Conservation (phyloP, 2,329 filamentous ascomycete species). For the Botrytis hyacinthi region DNA sequence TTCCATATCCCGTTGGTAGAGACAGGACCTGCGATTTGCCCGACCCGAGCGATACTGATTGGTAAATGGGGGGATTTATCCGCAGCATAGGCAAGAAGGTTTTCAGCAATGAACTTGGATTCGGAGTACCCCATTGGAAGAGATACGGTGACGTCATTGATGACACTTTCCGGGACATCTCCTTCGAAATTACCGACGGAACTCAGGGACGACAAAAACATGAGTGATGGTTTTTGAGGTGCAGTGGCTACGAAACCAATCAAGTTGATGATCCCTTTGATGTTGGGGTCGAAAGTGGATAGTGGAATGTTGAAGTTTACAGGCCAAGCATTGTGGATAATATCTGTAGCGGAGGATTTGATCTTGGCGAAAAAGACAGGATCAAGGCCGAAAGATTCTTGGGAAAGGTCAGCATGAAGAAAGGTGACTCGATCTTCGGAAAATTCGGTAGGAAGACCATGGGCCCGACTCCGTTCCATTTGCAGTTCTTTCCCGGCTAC, state of each 20-base stretch:
- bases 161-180: conserved; percentile 28
- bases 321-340: conserved; percentile 38
- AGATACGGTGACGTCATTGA: not conserved
- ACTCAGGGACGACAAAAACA: conserved; percentile 36
- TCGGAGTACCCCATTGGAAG: conserved; percentile 34
- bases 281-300: conserved; percentile 39
- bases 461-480: conserved; percentile 21
- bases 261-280: conserved; percentile 42
- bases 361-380: not conserved
- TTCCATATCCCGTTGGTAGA: not conserved
- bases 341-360: conserved; percentile 24
- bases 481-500: conserved; percentile 11
- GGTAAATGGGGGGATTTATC: conserved; percentile 34
- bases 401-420: conserved; percentile 48
- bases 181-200: conserved; percentile 23
- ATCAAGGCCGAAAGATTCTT: conserved; percentile 48
- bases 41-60: conserved; percentile 46
- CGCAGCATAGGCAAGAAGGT: conserved; percentile 45
- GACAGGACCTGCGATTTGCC: conserved; percentile 46
- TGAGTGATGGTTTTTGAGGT: conserved; percentile 20
- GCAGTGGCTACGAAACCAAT: conserved; percentile 28
- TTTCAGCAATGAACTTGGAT: conserved; percentile 32
- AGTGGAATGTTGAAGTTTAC: conserved; percentile 42
- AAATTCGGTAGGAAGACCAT: not conserved
- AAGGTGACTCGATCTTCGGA: conserved; percentile 44